phyloP scores from a whole-genome alignment of 202 grass and related monocot species.

The Hordeum pubiflorum region DNA sequence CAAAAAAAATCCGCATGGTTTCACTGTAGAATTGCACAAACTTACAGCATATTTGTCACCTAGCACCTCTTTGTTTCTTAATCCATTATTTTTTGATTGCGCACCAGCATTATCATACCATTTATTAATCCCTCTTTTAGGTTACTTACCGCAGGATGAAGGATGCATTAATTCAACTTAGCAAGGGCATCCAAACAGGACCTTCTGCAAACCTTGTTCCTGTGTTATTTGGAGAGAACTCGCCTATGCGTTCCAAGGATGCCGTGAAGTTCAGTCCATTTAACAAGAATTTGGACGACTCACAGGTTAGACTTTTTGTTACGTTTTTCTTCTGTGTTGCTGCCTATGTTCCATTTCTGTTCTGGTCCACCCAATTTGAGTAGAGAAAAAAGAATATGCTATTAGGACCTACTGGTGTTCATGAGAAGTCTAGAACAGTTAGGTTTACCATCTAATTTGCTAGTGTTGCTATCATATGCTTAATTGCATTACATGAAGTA shows the following conservation, averaged over 20 bases:
- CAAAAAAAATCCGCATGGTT: not conserved
- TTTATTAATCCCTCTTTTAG: conserved; percentile 48
- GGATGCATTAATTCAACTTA: conserved; percentile 83
- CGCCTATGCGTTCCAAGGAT: conserved; percentile 57
- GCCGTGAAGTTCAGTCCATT: conserved; percentile 66
- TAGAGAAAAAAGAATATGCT: not conserved
- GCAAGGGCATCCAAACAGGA: conserved; percentile 65
- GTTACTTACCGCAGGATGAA: conserved; percentile 97
- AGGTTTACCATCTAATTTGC: not conserved
- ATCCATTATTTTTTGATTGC: conserved; percentile 1
- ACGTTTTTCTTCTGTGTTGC: conserved; percentile 1
- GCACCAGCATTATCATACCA: not conserved
- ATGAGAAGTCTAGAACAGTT: not conserved
- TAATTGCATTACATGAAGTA: conserved; percentile 12
- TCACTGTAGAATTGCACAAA: not conserved
- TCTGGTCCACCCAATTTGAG: not conserved
- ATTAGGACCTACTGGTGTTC: conserved; percentile 7
- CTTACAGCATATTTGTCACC: not conserved
- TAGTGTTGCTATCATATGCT: not conserved
- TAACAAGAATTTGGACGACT: conserved; percentile 96
- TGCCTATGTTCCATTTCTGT: not conserved
- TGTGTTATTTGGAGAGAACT: conserved; percentile 88
- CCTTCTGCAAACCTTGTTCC: conserved; percentile 75
- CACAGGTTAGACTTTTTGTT: conserved; percentile 47
- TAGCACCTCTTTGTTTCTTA: conserved; percentile 5